These are phyloP conservation scores for Pseudogymnoascus sp. DNA, from an alignment of 2,329 filamentous ascomycete genomes.

Conservation along the genomic window DNA sequence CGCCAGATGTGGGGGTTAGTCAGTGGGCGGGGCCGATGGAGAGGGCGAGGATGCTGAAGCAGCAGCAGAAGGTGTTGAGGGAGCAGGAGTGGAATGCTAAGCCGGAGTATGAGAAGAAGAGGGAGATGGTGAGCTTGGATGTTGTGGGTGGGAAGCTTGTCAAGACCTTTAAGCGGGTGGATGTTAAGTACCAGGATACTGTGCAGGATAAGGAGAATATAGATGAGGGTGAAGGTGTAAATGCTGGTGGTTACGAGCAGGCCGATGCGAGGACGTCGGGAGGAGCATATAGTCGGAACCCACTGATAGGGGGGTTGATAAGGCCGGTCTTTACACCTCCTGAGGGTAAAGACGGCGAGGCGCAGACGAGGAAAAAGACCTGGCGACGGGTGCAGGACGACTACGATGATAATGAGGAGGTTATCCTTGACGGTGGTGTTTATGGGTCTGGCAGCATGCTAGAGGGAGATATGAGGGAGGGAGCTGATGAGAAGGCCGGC, in stretches of 20 bases:
- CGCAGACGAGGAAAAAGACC: slow-evolving; percentile 22
- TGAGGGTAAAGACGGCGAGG: slow-evolving; percentile 17
- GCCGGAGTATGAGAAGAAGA: slow-evolving; percentile 64
- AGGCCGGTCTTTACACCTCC: slow-evolving; percentile 28
- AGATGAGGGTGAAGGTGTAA: slow-evolving; percentile 18
- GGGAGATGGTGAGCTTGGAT: slow-evolving; percentile 60
- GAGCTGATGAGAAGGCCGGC: slow-evolving; percentile 15
- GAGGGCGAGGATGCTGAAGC: slow-evolving; percentile 58
- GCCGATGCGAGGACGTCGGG: slow-evolving; percentile 14
- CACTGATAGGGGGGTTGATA: slow-evolving; percentile 27
- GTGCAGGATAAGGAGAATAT: slow-evolving; percentile 4
- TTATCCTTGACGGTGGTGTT: slow-evolving; percentile 32
- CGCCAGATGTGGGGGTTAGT: slow-evolving; percentile 45
- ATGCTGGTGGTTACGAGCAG: background rate
- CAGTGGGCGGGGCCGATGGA: slow-evolving; percentile 63
- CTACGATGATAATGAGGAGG: slow-evolving; percentile 32
- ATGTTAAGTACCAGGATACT: background rate
- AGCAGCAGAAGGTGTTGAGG: slow-evolving; percentile 57
- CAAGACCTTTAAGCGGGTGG: slow-evolving; percentile 21
- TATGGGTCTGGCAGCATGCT: slow-evolving; percentile 17
- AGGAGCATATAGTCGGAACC: slow-evolving; percentile 29
- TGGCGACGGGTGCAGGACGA: slow-evolving; percentile 36
- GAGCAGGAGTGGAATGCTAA: slow-evolving; percentile 60
- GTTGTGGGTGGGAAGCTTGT: slow-evolving; percentile 53
- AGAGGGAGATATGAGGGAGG: slow-evolving; percentile 14